phyloP scores from a whole-genome alignment of 2,329 filamentous ascomycete species.

The Rosellinia necatrix region DNA sequence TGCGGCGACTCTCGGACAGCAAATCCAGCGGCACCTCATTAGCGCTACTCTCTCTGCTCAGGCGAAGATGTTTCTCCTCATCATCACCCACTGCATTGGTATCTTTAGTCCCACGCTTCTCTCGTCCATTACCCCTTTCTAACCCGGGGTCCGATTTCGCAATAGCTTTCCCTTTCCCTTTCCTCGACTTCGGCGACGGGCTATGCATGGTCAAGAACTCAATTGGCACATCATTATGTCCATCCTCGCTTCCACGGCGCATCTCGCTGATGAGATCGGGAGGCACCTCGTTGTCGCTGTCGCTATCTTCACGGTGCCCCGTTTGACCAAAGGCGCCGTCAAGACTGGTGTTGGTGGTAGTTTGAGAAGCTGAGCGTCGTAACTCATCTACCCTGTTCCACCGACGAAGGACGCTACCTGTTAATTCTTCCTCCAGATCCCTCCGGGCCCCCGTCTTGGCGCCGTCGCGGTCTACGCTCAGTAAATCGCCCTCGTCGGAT shows the following conservation, averaged over 20 bases:
- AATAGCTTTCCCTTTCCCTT: conserved; percentile 10
- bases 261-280: conserved; percentile 25
- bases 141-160: background rate
- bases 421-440: conserved; percentile 35
- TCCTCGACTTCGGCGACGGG: conserved; percentile 19
- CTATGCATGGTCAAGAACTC: conserved; percentile 56
- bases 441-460: conserved; percentile 14
- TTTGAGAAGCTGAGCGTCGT: conserved; percentile 41
- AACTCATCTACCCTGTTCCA: conserved; percentile 41
- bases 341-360: background rate
- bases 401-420: conserved; percentile 42
- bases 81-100: background rate
- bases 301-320: conserved; percentile 1
- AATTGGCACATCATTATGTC: conserved; percentile 37
- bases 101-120: background rate
- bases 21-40: conserved; percentile 37
- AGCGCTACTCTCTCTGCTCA: conserved; percentile 33
- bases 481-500: conserved; percentile 18
- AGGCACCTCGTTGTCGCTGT: conserved; percentile 30
- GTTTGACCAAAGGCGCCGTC: conserved; percentile 1
- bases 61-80: conserved; percentile 3
- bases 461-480: conserved; percentile 25
- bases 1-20: conserved; percentile 30
- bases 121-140: background rate
- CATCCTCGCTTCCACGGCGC: conserved; percentile 27